Percentiles rank a stretch among this genome's conserved stretches.
Evolutionary conservation across 208 protist genomes (phyloP).

Genomic region (Herpetomonas muscarum): DNA sequence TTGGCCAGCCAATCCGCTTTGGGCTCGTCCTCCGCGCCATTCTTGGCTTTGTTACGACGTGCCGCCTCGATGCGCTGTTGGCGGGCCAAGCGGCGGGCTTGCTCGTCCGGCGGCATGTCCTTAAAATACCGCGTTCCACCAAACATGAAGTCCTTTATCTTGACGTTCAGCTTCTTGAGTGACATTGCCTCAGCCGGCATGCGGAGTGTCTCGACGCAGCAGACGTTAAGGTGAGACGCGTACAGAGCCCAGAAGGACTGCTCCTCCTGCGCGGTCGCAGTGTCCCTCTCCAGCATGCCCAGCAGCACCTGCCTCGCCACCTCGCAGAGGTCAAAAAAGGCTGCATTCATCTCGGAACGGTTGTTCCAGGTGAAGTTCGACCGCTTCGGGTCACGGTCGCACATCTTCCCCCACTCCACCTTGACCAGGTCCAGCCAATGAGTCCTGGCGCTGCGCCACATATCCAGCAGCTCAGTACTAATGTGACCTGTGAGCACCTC

Average conservation of each 20-base stretch:
- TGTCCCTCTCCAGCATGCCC: constrained; percentile 51
- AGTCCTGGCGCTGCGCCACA: constrained; percentile 53
- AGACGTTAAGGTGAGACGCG: constrained; percentile 47
- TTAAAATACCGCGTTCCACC: constrained; percentile 90
- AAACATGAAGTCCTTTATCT: constrained; percentile 90
- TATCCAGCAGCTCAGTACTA: constrained; percentile 39
- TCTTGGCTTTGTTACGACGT: constrained; percentile 15
- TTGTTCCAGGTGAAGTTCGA: constrained; percentile 83
- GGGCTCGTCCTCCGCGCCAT: not conserved
- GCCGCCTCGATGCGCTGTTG: constrained; percentile 68
- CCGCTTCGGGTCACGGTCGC: constrained; percentile 36
- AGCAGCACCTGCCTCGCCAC: constrained; percentile 78
- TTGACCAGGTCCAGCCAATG: constrained; percentile 63
- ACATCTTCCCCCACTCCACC: constrained; percentile 49
- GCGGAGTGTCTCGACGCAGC: constrained; percentile 42
- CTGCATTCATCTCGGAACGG: constrained; percentile 67
- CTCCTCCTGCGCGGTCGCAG: constrained; percentile 39
- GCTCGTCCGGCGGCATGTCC: constrained; percentile 77
- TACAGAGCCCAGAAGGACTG: constrained; percentile 73
- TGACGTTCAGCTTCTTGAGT: constrained; percentile 85
- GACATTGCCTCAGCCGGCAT: constrained; percentile 71
- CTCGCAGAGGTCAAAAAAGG: constrained; percentile 89
- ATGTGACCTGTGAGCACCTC: constrained; percentile 34
- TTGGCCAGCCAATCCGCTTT: constrained; percentile 60
- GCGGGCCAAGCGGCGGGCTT: constrained; percentile 50